Base-by-base conservation (phyloP, 1,284 basidiomycete genomes). In the Phellinidium pouzarii region DNA sequence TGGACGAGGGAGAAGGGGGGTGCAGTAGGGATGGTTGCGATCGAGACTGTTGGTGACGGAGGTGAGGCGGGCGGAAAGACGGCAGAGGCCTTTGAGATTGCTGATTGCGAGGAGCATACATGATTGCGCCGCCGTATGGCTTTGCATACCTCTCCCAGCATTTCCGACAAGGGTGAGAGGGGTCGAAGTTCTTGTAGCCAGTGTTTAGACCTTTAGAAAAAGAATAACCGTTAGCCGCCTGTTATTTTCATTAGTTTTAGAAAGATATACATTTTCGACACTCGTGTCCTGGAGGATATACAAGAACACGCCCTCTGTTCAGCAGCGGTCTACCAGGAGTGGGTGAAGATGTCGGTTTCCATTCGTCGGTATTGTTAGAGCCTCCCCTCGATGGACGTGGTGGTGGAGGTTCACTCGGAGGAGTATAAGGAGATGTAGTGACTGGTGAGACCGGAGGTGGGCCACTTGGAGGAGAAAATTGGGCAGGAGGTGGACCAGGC, bases 71-170 rank as follows among this genome's bases (percentile, higher is more conserved):
- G 31, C 57, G 44, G 47, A 70, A 64, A 29, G 52, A 52, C 0
- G 72, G 72, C 4, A 75, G 65, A 2, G 62, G 65, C 5, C 68
- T 67, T 60, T 76, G 74, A 59, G 71, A 69, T 70, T 36, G 62
- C 37, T 62, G 31, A 14, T 61, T 57, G 71, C 74, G 77, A 17
- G 75, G 73, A 0, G 79, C 74, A 60, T 80, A 83, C 0, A 72
- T 68, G 12, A 88, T 66, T 2, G 82, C 75, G 3, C 82, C 82
- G 0, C 69, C 62, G 64, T 80, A 89, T 0, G 73, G 71, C 59
- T 76, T 78, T 1, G 73, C 71, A 63, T 84, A 82, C 57, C 78
- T 80, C 1, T 73, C 67, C 87, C 86, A 89, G 65, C 87, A 89
- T 51, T 76, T 78, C 47, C 71, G 69, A 61, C 87, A 89, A 5